Percentiles rank a stretch among this genome's conserved stretches.
These are phyloP conservation scores for Neolentinus lepideus DNA, from an alignment of 1,284 basidiomycete species.

Conservation along the genomic window DNA sequence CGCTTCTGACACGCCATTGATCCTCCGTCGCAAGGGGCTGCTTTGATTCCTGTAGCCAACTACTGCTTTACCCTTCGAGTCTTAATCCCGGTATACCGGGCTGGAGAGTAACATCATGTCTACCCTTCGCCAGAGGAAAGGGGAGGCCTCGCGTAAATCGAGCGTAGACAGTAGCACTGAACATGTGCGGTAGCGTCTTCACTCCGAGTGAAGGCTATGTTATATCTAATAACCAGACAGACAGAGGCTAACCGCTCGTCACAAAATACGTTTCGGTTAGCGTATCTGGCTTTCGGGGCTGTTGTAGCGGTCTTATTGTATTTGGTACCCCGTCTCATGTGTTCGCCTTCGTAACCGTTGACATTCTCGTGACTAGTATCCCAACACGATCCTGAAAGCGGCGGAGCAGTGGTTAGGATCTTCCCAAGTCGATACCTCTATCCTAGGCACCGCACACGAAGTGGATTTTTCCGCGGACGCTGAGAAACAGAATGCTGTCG, in stretches of 20 bases:
- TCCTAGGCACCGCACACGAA: neutral
- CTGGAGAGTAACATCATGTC: neutral
- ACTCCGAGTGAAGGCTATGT: neutral
- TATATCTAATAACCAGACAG: no score
- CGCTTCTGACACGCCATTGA: neutral
- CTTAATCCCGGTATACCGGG: no score
- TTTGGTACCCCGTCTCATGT: no score
- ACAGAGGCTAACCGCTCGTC: no score
- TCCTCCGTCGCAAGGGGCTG: neutral
- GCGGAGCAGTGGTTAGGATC: neutral
- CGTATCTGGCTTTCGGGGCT: no score
- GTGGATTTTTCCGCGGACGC: constrained; percentile 46
- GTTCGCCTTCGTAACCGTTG: no score
- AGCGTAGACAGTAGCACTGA: neutral
- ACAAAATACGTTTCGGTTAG: no score
- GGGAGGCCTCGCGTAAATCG: neutral
- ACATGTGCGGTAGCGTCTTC: neutral
- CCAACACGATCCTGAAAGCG: neutral
- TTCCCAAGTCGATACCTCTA: neutral
- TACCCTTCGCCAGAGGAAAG: neutral
- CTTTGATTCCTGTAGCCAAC: no score
- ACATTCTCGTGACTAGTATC: neutral
- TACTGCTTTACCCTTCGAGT: no score
- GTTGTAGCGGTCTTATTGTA: no score
- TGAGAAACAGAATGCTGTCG: constrained; percentile 58